A percentile compares a stretch with the other conserved stretches of the same genome.
Evolutionary conservation across 179 eudicot genomes (phyloP).

Genomic region (Monotropa hypopitys): DNA sequence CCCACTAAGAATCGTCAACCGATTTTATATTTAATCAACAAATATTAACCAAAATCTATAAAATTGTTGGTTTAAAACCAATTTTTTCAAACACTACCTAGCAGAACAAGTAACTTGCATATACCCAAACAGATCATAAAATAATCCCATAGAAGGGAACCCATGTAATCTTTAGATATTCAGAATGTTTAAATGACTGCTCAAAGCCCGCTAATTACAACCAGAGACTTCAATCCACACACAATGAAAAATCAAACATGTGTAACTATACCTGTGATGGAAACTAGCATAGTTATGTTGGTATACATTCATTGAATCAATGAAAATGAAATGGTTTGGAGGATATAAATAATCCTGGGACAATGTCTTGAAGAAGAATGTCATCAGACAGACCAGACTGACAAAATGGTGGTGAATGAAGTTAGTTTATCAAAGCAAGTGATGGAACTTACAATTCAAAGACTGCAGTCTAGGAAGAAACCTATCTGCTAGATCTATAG

Average conservation of each 20-base stretch:
- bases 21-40: too few species aligned
- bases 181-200: not conserved
- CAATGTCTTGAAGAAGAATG: slow-evolving; percentile 4
- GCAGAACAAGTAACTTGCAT: not conserved
- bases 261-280: not conserved
- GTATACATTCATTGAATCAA: not conserved
- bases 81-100: too few species aligned
- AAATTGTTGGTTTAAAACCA: too few species aligned
- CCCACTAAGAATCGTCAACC: too few species aligned
- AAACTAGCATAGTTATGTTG: not conserved
- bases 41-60: too few species aligned
- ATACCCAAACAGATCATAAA: not conserved
- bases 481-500: slow-evolving; percentile 83
- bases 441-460: slow-evolving; percentile 58
- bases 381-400: not conserved
- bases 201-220: not conserved
- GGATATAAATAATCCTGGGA: not conserved
- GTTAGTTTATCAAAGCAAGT: not conserved
- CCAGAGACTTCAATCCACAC: too few species aligned
- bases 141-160: not conserved
- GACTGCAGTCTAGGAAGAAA: slow-evolving; percentile 86
- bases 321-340: not conserved
- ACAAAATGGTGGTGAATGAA: not conserved
- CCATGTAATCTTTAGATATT: not conserved
- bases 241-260: not conserved